Evolutionary conservation across 2,329 filamentous ascomycete genomes (phyloP).

Genomic region (Claviceps spartinae): DNA sequence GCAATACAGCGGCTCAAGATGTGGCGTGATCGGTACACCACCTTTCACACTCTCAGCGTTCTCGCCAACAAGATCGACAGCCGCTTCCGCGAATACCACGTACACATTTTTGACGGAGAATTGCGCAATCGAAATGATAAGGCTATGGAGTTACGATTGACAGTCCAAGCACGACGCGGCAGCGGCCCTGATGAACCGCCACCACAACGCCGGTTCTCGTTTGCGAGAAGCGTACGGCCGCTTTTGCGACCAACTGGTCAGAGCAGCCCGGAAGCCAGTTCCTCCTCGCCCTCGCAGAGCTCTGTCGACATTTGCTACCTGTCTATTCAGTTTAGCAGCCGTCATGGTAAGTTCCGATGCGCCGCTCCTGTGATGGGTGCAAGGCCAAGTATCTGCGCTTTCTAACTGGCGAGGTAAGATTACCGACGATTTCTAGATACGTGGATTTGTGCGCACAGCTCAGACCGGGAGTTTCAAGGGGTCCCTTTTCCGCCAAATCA

Average conservation of each 20-base stretch:
- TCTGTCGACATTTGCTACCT: conserved; percentile 32
- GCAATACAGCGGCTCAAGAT: conserved; percentile 39
- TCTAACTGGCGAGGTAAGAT: conserved; percentile 16
- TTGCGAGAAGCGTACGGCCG: conserved; percentile 29
- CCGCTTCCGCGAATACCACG: conserved; percentile 33
- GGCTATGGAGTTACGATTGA: conserved; percentile 30
- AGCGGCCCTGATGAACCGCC: conserved; percentile 24
- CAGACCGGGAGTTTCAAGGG: conserved; percentile 32
- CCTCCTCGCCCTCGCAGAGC: conserved; percentile 9
- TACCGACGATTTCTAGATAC: conserved; percentile 32
- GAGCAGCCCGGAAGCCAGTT: conserved; percentile 11
- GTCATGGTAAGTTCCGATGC: conserved; percentile 25
- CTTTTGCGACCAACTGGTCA: conserved; percentile 20
- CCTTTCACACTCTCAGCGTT: conserved; percentile 33
- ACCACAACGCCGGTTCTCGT: conserved; percentile 27
- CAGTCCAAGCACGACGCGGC: conserved; percentile 25
- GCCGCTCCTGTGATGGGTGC: background rate
- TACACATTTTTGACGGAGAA: conserved; percentile 34
- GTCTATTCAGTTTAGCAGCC: conserved; percentile 34
- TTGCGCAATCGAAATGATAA: conserved; percentile 32
- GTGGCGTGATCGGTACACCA: conserved; percentile 35
- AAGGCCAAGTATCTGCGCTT: background rate
- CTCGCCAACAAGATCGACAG: conserved; percentile 33
- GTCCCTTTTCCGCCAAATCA: conserved; percentile 31
- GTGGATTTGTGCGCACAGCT: conserved; percentile 32